Percentiles rank a stretch among this genome's conserved stretches.
Evolutionary conservation across 805 yeast genomes (phyloP).

Genomic region (Priceomyces medius): DNA sequence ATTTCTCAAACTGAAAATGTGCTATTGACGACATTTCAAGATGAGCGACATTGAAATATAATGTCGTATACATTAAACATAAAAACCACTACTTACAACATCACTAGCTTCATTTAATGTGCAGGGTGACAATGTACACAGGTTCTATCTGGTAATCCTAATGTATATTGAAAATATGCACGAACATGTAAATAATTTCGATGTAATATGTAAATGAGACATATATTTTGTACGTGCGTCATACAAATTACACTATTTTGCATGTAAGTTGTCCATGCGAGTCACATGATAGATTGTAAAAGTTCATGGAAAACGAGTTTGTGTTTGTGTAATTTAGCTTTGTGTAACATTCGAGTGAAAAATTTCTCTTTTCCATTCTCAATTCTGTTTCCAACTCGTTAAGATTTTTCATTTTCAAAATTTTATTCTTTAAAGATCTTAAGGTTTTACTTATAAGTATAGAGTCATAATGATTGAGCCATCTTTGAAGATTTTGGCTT

Average conservation of each 20-base stretch:
- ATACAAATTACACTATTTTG: too few relatives aligned
- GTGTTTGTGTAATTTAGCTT: conserved; percentile 1
- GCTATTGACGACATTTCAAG: neutral
- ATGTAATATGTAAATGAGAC: too few relatives aligned
- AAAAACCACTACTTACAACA: too few relatives aligned
- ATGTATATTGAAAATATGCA: too few relatives aligned
- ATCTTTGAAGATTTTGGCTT: conserved; percentile 97
- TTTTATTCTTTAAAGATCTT: neutral
- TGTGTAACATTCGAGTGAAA: conserved; percentile 2
- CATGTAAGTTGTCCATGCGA: neutral
- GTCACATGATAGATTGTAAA: neutral
- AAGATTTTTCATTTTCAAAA: conserved; percentile 1
- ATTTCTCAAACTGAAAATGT: neutral
- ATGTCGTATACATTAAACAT: too few relatives aligned
- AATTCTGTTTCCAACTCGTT: neutral
- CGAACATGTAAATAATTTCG: too few relatives aligned
- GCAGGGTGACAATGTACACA: too few relatives aligned
- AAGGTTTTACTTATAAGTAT: conserved; percentile 2
- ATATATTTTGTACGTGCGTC: too few relatives aligned
- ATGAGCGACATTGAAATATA: neutral
- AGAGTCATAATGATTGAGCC: conserved; percentile 82
- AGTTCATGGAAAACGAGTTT: neutral
- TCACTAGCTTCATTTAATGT: too few relatives aligned
- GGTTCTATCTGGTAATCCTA: too few relatives aligned
- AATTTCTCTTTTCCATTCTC: conserved; percentile 1